Base-by-base conservation (phyloP, 208 protist species). In the Wallacemonas sp. region DNA sequence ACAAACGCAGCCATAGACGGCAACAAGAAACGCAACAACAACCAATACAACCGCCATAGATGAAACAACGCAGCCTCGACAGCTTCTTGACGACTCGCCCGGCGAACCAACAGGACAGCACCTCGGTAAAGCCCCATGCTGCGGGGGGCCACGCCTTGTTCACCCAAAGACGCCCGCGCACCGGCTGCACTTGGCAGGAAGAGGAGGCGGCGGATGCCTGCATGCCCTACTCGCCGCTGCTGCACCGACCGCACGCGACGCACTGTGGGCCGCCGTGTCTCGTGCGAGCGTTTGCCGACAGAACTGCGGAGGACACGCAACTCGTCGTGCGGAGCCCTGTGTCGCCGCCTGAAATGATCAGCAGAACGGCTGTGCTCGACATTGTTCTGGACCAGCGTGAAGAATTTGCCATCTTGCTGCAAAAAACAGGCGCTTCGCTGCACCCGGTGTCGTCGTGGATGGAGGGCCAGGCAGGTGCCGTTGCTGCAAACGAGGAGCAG, bases 401-500 rank as follows among this genome's bases (percentile, higher is more conserved):
- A 49, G 57, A 64, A 7, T 64, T 49, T 20, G 33, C 39, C 12
- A 38, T 64, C 3, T 11, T 32, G 3, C 3, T 31, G 23, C 57
- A 64, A 22, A 64, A 64, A 23, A 49, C 52, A 18, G 16, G 52
- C 31, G 29, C 31, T 12, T 42, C 52, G 20, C 31, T 59, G 0
- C 39, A 59, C 52, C 4, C 31, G 7, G 31, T 59, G 7, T 12
- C 52, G 4, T 59, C 52, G 32, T 59, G 52, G 52, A 36, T 25
- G 22, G 26, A 28, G 8, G 2, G 36, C 32, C 1, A 39, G 61
- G 7, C 42, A 52, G 31, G 14, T 65, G 26, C 8, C 57, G 7
- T 14, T 10, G 36, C 7, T 38, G 49, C 32, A 8, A 72, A 48
- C 67, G 74, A 41, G 65, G 61, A 61, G 71, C 70, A 8, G 75